Conservation (phyloP, 768 basidiomycete species). For the Dioszegia hungarica region DNA sequence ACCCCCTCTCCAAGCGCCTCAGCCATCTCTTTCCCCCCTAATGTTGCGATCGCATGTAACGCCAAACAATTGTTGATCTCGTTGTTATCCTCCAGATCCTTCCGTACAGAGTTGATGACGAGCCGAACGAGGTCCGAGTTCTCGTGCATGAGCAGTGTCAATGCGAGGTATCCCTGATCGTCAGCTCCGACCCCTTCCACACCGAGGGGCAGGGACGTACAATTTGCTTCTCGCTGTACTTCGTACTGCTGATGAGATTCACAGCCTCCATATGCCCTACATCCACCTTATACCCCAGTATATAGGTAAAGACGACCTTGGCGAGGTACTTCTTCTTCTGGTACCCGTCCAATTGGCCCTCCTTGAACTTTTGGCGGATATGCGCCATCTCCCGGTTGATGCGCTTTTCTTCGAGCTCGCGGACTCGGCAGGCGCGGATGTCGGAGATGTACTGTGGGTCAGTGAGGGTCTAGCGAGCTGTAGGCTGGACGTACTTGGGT, state of each 20-base stretch:
- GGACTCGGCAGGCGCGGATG: slow-evolving; percentile 90
- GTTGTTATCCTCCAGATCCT: slow-evolving; percentile 89
- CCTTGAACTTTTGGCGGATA: slow-evolving; percentile 96
- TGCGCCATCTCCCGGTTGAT: slow-evolving; percentile 99
- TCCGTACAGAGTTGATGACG: slow-evolving; percentile 96
- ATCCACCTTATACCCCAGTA: slow-evolving; percentile 97
- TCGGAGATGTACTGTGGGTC: slow-evolving; percentile 86
- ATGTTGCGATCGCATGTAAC: slow-evolving; percentile 94
- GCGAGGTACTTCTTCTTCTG: slow-evolving; percentile 72
- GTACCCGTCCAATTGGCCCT: slow-evolving; percentile 53
- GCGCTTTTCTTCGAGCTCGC: slow-evolving; percentile 95
- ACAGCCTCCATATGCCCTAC: slow-evolving; percentile 99
- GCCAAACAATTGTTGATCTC: slow-evolving; percentile 96
- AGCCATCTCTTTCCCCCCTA: slow-evolving; percentile 97
- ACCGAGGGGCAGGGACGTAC: slow-evolving; percentile 54
- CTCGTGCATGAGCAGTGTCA: slow-evolving; percentile 96
- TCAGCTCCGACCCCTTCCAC: neutral
- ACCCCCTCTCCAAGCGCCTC: slow-evolving; percentile 91
- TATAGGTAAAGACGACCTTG: slow-evolving; percentile 98
- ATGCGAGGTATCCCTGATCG: slow-evolving; percentile 86
- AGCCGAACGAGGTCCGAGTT: slow-evolving; percentile 94
- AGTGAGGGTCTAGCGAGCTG: neutral
- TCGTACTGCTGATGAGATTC: slow-evolving; percentile 88
- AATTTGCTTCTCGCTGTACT: slow-evolving; percentile 99
- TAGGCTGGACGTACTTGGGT: slow-evolving; percentile 64